Conservation (phyloP, 495 filamentous ascomycete genomes). For the Talaromyces borbonicus region DNA sequence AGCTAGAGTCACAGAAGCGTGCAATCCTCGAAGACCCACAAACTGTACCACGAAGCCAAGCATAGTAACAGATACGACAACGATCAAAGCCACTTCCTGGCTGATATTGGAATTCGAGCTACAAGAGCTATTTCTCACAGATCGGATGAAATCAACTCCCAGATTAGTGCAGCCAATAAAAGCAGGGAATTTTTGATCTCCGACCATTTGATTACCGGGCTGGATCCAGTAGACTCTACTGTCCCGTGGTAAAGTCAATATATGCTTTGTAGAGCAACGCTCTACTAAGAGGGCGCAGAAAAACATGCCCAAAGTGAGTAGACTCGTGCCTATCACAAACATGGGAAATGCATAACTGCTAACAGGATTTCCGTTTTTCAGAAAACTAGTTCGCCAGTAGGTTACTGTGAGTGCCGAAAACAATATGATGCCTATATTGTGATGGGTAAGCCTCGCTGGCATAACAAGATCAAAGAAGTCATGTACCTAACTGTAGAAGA, state of each 20-base stretch:
- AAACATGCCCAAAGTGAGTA: conserved; percentile 32
- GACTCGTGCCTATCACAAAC: conserved; percentile 23
- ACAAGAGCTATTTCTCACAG: conserved; percentile 12
- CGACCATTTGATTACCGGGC: conserved; percentile 29
- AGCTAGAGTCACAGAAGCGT: conserved; percentile 37
- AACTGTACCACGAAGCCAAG: conserved; percentile 43
- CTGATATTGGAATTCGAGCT: background rate
- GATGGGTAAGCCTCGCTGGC: background rate
- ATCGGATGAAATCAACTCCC: conserved; percentile 25
- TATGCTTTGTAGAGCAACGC: conserved; percentile 23
- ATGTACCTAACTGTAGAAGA: conserved; percentile 24
- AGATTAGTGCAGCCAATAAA: conserved; percentile 21
- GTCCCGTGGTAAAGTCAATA: conserved; percentile 17
- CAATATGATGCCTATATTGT: conserved; percentile 17
- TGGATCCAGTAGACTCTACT: conserved; percentile 36
- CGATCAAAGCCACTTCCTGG: conserved; percentile 10
- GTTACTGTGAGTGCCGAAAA: conserved; percentile 28
- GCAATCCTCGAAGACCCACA: conserved; percentile 37
- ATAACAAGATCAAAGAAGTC: background rate
- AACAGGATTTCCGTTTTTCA: conserved; percentile 20
- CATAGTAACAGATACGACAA: conserved; percentile 22
- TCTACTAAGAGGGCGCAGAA: conserved; percentile 32
- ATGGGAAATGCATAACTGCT: conserved; percentile 31
- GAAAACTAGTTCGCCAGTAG: conserved; percentile 18
- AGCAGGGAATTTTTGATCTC: conserved; percentile 30